These are phyloP conservation scores for Aspergillus cejpii DNA, from an alignment of 2,329 filamentous ascomycete species.

Conservation along the genomic window DNA sequence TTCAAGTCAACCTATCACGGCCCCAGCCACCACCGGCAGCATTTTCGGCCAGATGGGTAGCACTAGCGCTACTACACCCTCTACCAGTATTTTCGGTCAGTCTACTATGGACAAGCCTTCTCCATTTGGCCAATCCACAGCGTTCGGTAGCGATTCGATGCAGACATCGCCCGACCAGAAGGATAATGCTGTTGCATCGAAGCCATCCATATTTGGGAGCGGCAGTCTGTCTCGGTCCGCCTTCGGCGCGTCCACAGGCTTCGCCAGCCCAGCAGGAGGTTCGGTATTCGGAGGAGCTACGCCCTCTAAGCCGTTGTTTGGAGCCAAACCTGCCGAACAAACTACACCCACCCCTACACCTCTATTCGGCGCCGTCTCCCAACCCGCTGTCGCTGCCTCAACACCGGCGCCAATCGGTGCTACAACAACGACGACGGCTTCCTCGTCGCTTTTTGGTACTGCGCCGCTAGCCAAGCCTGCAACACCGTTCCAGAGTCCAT, in stretches of 20 bases:
- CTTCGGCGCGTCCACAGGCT: constrained; percentile 17
- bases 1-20: constrained; percentile 13
- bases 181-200: constrained; percentile 11
- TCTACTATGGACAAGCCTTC: constrained; percentile 17
- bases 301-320: constrained; percentile 21
- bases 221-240: constrained; percentile 10
- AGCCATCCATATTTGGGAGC: constrained; percentile 19
- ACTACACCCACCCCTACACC: constrained; percentile 15
- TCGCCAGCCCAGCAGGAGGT: constrained; percentile 10
- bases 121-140: constrained; percentile 25
- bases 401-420: constrained; percentile 9
- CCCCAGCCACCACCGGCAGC: constrained; percentile 13
- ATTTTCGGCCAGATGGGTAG: constrained; percentile 20
- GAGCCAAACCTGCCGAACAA: constrained; percentile 15
- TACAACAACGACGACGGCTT: constrained; percentile 9
- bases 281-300: constrained; percentile 17
- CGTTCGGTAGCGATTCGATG: constrained; percentile 25
- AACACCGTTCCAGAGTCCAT: constrained; percentile 18
- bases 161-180: constrained; percentile 31
- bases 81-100: constrained; percentile 20
- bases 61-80: constrained; percentile 11
- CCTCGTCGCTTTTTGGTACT: constrained; percentile 17
- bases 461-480: constrained; percentile 13
- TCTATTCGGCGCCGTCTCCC: constrained; percentile 27
- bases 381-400: constrained; percentile 12